Evolutionary conservation across 345 rosid species (phyloP), one percentile per base, ranked within the genome.

Genomic region (Abelmoschus esculentus): DNA sequence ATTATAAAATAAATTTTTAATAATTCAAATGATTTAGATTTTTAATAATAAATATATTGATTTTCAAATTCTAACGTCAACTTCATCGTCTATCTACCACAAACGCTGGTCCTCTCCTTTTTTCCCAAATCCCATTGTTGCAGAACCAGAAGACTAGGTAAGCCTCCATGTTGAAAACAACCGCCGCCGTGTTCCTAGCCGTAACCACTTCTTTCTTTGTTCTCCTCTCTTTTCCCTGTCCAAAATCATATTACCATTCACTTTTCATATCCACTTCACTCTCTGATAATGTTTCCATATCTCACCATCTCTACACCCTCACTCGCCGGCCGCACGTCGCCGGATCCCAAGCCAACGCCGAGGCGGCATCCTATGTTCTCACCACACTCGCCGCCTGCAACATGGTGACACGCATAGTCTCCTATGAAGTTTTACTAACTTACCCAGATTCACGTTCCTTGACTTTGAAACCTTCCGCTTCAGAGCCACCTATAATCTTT

Each of bases 251-350:
- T 75, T 84, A 84, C 34, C 92, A 85, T 71, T 40, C 79, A 5
- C 89, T 85, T 63, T 89, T 42, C 1, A 22, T 87, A 74, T 86
- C 96, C 59, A 1, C 59, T 67, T 71, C 87, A 70, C 76, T 88
- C 15, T 75, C 93, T 31, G 84, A 86, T 70, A 91, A 89, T 70
- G 82, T 79, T 65, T 86, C 96, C 12, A 26, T 83, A 53, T 74
- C 98, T 7, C 74, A 80, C 67, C 76, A 92, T 77, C 92, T 90
- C 82, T 71, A 73, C 55, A 74, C 77, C 75, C 96, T 92, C 82
- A 90, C 95, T 68, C 91, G 82, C 73, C 86, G 86, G 22, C 96
- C 98, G 1, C 96, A 90, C 32, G 85, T 84, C 2, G 95, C 98
- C 3, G 96, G 96, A 65, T 76, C 98, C 0, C 64, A 71, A 54